phyloP scores from a whole-genome alignment of 2,329 filamentous ascomycete genomes.

The Grosmannia serpens region DNA sequence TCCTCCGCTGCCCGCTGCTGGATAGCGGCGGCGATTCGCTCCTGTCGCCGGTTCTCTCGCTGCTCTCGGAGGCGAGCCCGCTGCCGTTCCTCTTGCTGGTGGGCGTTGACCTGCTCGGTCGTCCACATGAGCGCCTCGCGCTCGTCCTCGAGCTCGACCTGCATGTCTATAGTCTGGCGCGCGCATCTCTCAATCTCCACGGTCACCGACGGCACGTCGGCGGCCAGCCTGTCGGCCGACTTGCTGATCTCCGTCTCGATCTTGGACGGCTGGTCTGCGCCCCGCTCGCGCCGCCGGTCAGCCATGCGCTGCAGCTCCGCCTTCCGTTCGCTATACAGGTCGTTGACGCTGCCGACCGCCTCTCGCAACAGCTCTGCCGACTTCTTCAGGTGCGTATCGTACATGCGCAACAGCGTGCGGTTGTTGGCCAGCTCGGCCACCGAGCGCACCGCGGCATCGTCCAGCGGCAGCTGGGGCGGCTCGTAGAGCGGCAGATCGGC shows the following conservation, averaged over 20 bases:
- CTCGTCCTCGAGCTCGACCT: conserved; percentile 38
- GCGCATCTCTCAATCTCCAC: conserved; percentile 32
- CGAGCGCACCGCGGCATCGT: conserved; percentile 23
- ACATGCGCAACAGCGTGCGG: conserved; percentile 27
- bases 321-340: conserved; percentile 25
- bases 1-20: conserved; percentile 6
- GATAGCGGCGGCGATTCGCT: neutral
- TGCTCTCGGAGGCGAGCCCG: neutral
- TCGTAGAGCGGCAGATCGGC: conserved; percentile 38
- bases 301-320: conserved; percentile 20
- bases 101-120: conserved; percentile 18
- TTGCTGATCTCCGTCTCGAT: conserved; percentile 21
- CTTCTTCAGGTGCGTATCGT: conserved; percentile 34
- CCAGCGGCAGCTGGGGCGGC: conserved; percentile 33
- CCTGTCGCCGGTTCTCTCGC: neutral
- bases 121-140: conserved; percentile 23
- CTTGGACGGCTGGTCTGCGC: conserved; percentile 11
- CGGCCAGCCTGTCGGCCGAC: conserved; percentile 24
- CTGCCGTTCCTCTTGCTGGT: conserved; percentile 12
- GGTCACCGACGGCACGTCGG: conserved; percentile 30
- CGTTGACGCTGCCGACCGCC: conserved; percentile 36
- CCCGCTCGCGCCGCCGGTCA: conserved; percentile 23
- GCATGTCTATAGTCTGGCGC: conserved; percentile 37
- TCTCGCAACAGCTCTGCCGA: conserved; percentile 30
- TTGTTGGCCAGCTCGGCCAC: conserved; percentile 31